These are phyloP conservation scores for Tuber brumale DNA, from an alignment of 495 filamentous ascomycete species.

Conservation along the genomic window DNA sequence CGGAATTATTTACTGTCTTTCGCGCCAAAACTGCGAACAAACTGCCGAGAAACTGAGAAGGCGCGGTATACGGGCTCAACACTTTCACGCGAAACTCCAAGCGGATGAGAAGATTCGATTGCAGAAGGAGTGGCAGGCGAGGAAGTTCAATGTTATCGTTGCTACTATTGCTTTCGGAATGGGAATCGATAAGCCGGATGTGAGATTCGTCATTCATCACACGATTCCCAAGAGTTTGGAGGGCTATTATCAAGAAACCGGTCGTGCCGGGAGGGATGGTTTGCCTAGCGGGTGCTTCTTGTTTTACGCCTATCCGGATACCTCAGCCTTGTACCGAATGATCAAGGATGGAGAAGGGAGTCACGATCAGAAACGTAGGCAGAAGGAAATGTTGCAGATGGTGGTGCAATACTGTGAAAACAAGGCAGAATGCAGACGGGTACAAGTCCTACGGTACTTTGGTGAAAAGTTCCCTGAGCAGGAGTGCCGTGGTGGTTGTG, in stretches of 20 bases:
- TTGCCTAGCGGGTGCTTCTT: constrained; percentile 81
- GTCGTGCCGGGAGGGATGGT: constrained; percentile 86
- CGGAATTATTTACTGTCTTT: constrained; percentile 93
- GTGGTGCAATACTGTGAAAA: constrained; percentile 87
- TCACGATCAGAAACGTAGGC: constrained; percentile 70
- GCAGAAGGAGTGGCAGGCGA: constrained; percentile 75
- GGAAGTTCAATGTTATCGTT: constrained; percentile 77
- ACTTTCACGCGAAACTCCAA: constrained; percentile 80
- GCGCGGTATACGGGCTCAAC: constrained; percentile 61
- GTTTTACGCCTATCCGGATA: constrained; percentile 74
- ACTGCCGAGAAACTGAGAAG: constrained; percentile 62
- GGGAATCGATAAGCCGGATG: constrained; percentile 96
- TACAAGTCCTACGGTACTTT: constrained; percentile 87
- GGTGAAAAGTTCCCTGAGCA: constrained; percentile 68
- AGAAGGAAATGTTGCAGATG: constrained; percentile 72
- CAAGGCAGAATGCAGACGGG: constrained; percentile 71
- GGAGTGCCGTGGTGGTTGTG: constrained; percentile 67
- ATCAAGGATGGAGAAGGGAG: constrained; percentile 70
- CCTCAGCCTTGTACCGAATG: constrained; percentile 58
- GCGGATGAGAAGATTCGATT: constrained; percentile 56
- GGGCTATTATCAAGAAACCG: constrained; percentile 97
- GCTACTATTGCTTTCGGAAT: constrained; percentile 99
- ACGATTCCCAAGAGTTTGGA: constrained; percentile 90
- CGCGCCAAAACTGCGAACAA: constrained; percentile 72
- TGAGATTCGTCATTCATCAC: constrained; percentile 91